Base-by-base conservation (phyloP, 2,329 filamentous ascomycete species). In the Diplodia corticola region DNA sequence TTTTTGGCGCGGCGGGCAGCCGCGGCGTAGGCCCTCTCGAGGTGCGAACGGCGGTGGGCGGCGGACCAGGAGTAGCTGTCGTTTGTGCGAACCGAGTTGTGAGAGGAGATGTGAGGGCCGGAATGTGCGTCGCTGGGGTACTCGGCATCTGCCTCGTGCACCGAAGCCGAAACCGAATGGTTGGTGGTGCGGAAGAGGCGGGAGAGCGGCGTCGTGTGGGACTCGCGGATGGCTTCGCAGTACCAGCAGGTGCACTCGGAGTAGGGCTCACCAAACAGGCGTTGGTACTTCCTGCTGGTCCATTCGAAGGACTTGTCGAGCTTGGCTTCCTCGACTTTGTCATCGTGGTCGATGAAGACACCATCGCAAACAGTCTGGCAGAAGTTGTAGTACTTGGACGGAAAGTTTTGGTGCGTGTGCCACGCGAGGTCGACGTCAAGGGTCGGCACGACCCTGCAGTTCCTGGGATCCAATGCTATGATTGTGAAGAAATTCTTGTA, bases 181-280 rank as follows among this genome's bases (percentile, higher is more conserved):
- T 73, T 80, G 0, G 81, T 83, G 6, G 80, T 70, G 5, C 81
- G 79, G 17, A 88, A 78, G 1, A 82, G 70, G 20, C 78, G 79
- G 4, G 78, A 80, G 2, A 85, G 69, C 1, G 79, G 74, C 12
- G 80, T 82, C 2, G 86, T 80, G 71, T 88, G 82, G 2, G 83
- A 79, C 50, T 86, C 80, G 37, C 89, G 86, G 63, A 89, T 84
- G 5, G 88, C 84, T 76, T 95, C 91, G 77, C 92, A 96, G 75
- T 93, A 92, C 90, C 91, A 93, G 76, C 91, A 93, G 0, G 87
- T 91, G 71, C 91, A 94, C 75, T 91, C 89, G 1, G 85, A 89
- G 74, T 93, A 96, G 4, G 91, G 84, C 60, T 89, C 84, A 17
- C 80, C 78, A 70, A 85, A 93, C 15, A 80, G 76, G 30, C 86